Evolutionary conservation across 2,329 filamentous ascomycete genomes (phyloP).

Genomic region (Aspergillus intermedius): DNA sequence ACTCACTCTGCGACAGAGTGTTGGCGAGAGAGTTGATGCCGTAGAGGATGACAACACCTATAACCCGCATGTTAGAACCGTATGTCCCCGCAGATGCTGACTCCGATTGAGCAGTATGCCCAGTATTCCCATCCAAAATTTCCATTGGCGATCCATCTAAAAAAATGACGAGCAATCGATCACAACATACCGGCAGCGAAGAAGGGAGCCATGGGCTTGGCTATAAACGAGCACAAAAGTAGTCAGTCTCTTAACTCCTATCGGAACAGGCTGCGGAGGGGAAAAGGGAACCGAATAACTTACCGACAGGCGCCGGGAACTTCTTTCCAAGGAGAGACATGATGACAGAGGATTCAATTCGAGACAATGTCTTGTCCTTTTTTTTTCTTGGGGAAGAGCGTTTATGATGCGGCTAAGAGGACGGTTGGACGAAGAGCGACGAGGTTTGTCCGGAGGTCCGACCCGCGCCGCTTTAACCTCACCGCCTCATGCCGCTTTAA

Average conservation of each 20-base stretch:
- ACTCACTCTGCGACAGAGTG: slow-evolving; percentile 71
- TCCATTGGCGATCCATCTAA: neutral
- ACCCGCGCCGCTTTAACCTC: slow-evolving; percentile 25
- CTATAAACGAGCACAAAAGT: slow-evolving; percentile 44
- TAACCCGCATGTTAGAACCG: slow-evolving; percentile 20
- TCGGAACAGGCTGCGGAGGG: neutral
- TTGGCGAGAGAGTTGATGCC: slow-evolving; percentile 81
- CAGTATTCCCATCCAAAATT: neutral
- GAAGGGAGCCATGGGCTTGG: slow-evolving; percentile 87
- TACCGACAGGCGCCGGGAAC: slow-evolving; percentile 72
- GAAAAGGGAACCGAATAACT: slow-evolving; percentile 34
- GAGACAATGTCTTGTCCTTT: slow-evolving; percentile 9
- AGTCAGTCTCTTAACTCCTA: slow-evolving; percentile 22
- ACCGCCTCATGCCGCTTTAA: slow-evolving; percentile 8
- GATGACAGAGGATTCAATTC: slow-evolving; percentile 42
- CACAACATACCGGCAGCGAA: slow-evolving; percentile 77
- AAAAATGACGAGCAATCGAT: neutral
- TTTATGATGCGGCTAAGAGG: slow-evolving; percentile 20
- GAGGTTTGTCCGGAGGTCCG: slow-evolving; percentile 33
- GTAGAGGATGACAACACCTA: slow-evolving; percentile 81
- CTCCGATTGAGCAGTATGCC: neutral
- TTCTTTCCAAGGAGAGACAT: slow-evolving; percentile 81
- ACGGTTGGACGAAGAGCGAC: slow-evolving; percentile 26
- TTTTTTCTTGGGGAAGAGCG: slow-evolving; percentile 16
- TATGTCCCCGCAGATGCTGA: neutral